Evolutionary conservation across 345 rosid genomes (phyloP), one percentile per base, ranked within the genome.

Genomic region (Murraya paniculata): DNA sequence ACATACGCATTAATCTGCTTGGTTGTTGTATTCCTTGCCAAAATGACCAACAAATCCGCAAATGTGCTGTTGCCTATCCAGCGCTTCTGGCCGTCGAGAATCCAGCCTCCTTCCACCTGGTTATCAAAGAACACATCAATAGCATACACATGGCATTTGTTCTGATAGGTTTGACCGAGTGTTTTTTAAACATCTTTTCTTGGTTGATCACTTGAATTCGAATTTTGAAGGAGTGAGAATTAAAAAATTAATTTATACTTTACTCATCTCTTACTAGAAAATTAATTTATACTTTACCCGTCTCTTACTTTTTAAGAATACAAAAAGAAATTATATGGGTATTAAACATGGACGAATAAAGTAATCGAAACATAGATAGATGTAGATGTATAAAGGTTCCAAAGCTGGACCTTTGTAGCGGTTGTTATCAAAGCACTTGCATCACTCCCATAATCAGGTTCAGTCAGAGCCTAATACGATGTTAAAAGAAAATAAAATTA

Each of bases 41-140:
- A 90, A 80, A 92, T 82, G 81, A 94, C 64, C 82, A 94, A 77
- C 71, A 96, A 16, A 85, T 94, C 99, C 4, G 98, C 95, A 81
- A 95, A 93, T 31, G 99, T 92, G 83, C 99, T 92, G 85, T 95
- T 95, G 79, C 99, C 98, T 57, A 95, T 90, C 99, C 99, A 95
- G 74, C 99, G 97, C 81, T 95, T 95, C 81, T 94, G 93, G 59
- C 99, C 99, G 62, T 92, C 88, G 7, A 95, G 87, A 74, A 84
- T 77, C 99, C 99, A 93, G 74, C 99, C 99, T 69, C 97, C 97
- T 77, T 88, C 88, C 6, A 90, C 97, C 98, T 93, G 78, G 81
- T 68, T 35, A 65, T 62, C 68, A 36, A 75, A 74, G 36, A 25
- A 59, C 24, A 73, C 2, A 61, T 41, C 35, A 1, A 27, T 60